These are phyloP conservation scores for Beverwykella pulmonaria DNA, from an alignment of 495 filamentous ascomycete species.

Conservation along the genomic window DNA sequence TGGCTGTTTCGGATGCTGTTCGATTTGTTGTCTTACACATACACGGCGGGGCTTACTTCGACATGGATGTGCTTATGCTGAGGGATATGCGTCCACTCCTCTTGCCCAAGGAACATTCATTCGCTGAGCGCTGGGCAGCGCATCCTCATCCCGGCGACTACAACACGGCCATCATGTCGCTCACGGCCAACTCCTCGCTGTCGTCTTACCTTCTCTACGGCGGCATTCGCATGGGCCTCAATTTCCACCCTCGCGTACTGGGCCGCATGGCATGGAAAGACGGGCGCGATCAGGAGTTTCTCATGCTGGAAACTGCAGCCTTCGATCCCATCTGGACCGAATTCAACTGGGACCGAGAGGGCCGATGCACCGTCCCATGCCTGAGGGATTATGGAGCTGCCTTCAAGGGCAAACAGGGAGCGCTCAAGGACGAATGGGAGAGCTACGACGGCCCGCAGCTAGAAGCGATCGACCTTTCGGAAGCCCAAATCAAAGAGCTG, in stretches of 20 bases:
- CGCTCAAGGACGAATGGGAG: slow-evolving; percentile 56
- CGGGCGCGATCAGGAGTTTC: slow-evolving; percentile 54
- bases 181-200: slow-evolving; percentile 58
- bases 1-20: slow-evolving; percentile 48
- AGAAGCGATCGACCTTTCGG: slow-evolving; percentile 25
- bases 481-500: slow-evolving; percentile 27
- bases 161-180: slow-evolving; percentile 61
- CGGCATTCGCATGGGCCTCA: slow-evolving; percentile 61
- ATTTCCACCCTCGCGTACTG: slow-evolving; percentile 60
- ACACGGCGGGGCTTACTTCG: slow-evolving; percentile 59
- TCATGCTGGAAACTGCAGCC: slow-evolving; percentile 60
- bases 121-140: slow-evolving; percentile 61
- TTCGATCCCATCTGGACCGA: slow-evolving; percentile 65
- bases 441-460: slow-evolving; percentile 51
- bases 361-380: slow-evolving; percentile 57
- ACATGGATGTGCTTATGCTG: slow-evolving; percentile 62
- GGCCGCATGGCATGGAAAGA: slow-evolving; percentile 62
- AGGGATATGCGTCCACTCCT: slow-evolving; percentile 59
- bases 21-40: slow-evolving; percentile 60
- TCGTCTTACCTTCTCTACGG: slow-evolving; percentile 60
- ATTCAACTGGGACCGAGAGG: slow-evolving; percentile 57
- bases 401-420: slow-evolving; percentile 51
- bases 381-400: slow-evolving; percentile 56
- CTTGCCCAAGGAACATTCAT: slow-evolving; percentile 53
- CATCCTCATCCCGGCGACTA: slow-evolving; percentile 58